Base-by-base conservation (phyloP, 192 early-diverging fungal genomes). In the Entophlyctis luteolus region DNA sequence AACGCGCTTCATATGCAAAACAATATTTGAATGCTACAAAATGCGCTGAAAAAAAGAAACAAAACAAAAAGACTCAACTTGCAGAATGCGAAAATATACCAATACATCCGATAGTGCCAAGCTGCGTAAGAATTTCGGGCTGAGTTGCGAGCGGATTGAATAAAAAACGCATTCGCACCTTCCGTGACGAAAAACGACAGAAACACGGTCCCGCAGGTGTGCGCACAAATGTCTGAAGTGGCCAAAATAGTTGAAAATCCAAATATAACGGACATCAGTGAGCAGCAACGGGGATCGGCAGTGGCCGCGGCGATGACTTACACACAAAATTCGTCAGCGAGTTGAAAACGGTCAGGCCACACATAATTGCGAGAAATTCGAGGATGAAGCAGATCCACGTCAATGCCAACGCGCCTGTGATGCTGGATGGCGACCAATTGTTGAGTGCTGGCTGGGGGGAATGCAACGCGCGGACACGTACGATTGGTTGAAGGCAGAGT, bases 81-180 rank as follows among this genome's bases (percentile, higher is more conserved):
- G 75, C 74, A 79, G 58, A 77, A 77, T 22, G 28, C 31, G 46
- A 77, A 71, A 55, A 79, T 79, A 42, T 67, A 79, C 78, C 78
- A 79, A 48, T 77, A 79, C 1, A 62, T 36, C 16, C 48, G 46
- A 14, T 66, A 72, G 55, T 72, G 35, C 78, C 78, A 79, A 0
- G 63, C 56, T 52, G 49, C 28, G 10, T 45, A 10, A 14, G 12
- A 14, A 45, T 12, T 45, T 12, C 10, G 42, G n/a, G n/a, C 42
- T 12, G 12, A 45, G n/a, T 12, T n/a, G 42, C n/a, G n/a, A n/a
- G n/a, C n/a, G n/a, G n/a, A n/a, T n/a, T n/a, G n/a, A n/a, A n/a
- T n/a, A n/a, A n/a, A n/a, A n/a, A n/a, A n/a, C n/a, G n/a, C n/a
- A n/a, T n/a, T n/a, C 49, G 12, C 49, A 52, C 49, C 49, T 38